Percentiles rank a stretch among this genome's conserved stretches.
These are phyloP conservation scores for Chlorella sp. DNA, from an alignment of 139 green algal species.

Conservation along the genomic window DNA sequence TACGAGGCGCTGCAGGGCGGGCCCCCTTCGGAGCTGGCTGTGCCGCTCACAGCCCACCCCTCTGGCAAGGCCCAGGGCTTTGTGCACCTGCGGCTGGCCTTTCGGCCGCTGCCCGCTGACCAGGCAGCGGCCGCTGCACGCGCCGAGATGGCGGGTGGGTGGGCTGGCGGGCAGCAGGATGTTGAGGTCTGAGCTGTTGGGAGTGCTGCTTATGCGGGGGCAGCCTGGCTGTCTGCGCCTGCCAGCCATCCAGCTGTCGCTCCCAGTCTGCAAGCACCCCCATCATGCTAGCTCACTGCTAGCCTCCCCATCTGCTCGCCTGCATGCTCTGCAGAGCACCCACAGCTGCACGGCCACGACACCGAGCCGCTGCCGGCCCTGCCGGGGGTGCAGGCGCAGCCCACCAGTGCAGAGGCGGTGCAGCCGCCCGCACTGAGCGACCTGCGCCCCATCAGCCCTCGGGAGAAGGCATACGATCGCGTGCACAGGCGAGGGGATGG, in stretches of 20 bases:
- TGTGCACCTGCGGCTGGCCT: constrained; percentile 2
- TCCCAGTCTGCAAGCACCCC: too few species aligned
- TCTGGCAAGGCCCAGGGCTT: not conserved
- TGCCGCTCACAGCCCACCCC: constrained; percentile 14
- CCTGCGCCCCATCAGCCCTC: not conserved
- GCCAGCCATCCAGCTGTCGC: too few species aligned
- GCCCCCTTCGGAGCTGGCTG: not conserved
- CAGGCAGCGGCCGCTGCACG: not conserved
- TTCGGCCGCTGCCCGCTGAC: constrained; percentile 9
- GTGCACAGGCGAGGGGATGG: not conserved
- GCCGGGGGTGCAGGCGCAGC: not conserved
- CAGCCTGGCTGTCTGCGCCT: too few species aligned
- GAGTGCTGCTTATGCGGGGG: too few species aligned
- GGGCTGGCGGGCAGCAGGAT: too few species aligned
- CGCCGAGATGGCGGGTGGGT: not conserved
- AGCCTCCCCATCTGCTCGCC: too few species aligned
- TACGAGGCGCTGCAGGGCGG: not conserved
- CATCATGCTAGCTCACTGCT: too few species aligned
- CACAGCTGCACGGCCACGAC: constrained; percentile 12
- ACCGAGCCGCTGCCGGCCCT: not conserved
- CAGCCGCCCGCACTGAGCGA: not conserved
- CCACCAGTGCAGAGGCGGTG: not conserved
- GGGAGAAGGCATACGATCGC: not conserved
- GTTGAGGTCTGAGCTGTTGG: too few species aligned
- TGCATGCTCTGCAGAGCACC: not conserved